A percentile compares a stretch with the other conserved stretches of the same genome.
Evolutionary conservation across 1,139 yeast genomes (phyloP).

Genomic region (Zygoascus sp.): DNA sequence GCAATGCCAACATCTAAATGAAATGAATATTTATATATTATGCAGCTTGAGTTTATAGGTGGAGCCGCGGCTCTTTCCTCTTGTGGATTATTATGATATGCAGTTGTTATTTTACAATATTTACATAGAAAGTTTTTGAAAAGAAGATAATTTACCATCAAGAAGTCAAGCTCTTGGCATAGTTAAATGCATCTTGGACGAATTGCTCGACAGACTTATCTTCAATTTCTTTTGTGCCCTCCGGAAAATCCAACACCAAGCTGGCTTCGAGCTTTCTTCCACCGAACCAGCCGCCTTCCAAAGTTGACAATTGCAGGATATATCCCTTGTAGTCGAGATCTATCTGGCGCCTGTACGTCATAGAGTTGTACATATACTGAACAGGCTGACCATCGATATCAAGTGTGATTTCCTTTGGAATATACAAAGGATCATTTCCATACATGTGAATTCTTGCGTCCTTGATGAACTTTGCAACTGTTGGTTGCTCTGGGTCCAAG

Average conservation of each 20-base stretch:
- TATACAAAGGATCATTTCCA: slow-evolving; percentile 37
- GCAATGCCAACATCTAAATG: neutral
- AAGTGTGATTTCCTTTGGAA: slow-evolving; percentile 41
- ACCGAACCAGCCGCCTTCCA: slow-evolving; percentile 55
- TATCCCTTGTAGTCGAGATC: slow-evolving; percentile 39
- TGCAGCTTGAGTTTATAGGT: neutral
- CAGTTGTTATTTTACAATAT: neutral
- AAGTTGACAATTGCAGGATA: slow-evolving; percentile 44
- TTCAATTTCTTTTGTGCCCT: slow-evolving; percentile 13
- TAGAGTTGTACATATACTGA: slow-evolving; percentile 43
- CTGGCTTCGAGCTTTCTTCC: slow-evolving; percentile 49
- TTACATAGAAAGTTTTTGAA: neutral
- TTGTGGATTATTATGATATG: neutral
- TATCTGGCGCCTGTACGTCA: slow-evolving; percentile 43
- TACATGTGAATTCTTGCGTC: slow-evolving; percentile 41
- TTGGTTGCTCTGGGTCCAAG: slow-evolving; percentile 35
- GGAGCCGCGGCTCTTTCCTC: no score
- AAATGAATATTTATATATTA: neutral
- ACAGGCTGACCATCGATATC: slow-evolving; percentile 38
- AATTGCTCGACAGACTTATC: slow-evolving; percentile 19
- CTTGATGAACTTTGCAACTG: slow-evolving; percentile 39
- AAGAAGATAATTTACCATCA: slow-evolving; percentile 2
- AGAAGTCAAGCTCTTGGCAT: slow-evolving; percentile 9
- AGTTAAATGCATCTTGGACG: slow-evolving; percentile 19
- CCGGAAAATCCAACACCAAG: slow-evolving; percentile 39